These are phyloP conservation scores for Cordyceps militaris DNA, from an alignment of 2,329 filamentous ascomycete species.

Conservation along the genomic window DNA sequence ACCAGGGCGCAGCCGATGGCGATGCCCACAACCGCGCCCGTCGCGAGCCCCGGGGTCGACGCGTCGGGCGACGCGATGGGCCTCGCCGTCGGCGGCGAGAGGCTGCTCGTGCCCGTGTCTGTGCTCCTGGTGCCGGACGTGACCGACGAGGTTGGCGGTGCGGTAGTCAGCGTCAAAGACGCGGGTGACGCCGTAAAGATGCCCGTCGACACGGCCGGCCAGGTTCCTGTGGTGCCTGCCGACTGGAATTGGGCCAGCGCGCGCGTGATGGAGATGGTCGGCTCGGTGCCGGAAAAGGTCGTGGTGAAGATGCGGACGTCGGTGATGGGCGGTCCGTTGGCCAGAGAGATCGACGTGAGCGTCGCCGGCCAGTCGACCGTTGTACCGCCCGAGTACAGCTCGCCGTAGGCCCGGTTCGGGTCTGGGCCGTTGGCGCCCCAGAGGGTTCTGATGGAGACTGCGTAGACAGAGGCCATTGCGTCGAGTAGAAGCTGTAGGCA, in stretches of 20 bases:
- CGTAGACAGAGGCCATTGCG: not conserved
- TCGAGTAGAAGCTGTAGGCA: no score
- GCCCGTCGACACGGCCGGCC: no score
- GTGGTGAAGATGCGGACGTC: not conserved
- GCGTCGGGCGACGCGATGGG: not conserved
- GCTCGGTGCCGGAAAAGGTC: not conserved
- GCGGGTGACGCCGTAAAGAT: no score
- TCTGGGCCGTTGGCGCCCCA: not conserved
- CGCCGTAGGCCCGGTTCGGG: not conserved
- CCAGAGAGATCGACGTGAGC: not conserved
- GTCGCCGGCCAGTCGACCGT: not conserved
- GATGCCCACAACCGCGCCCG: constrained; percentile 22
- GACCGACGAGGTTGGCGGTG: no score
- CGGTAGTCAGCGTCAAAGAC: no score
- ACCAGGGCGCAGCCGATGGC: constrained; percentile 24
- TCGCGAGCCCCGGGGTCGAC: not conserved
- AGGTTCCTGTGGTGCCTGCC: no score
- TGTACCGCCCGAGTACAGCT: not conserved
- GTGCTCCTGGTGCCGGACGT: no score
- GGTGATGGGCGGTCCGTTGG: not conserved
- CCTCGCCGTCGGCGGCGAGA: not conserved
- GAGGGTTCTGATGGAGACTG: not conserved
- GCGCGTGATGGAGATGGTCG: no score
- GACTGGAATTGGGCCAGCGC: no score
- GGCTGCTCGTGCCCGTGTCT: not conserved